Percentiles rank a stretch among this genome's conserved stretches.
phyloP scores from a whole-genome alignment of 257 asterid species.

The Solanum tarijense region DNA sequence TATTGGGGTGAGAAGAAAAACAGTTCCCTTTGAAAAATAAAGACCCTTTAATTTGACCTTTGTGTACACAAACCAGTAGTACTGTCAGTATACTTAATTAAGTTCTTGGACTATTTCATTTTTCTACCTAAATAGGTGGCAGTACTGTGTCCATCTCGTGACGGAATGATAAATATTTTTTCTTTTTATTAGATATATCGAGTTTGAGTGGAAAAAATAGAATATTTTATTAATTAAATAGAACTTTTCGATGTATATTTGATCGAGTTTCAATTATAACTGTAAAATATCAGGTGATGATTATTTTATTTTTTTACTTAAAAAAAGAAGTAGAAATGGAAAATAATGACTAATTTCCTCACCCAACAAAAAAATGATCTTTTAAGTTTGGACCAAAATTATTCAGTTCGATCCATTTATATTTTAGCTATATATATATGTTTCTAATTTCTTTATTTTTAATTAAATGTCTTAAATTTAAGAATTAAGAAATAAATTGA shows the following conservation, averaged over 20 bases:
- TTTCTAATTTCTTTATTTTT: not conserved
- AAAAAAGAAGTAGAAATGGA: not conserved
- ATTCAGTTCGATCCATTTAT: not conserved
- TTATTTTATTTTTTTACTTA: not conserved
- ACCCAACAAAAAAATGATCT: conserved; percentile 36
- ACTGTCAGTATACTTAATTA: not conserved
- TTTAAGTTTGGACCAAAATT: conserved; percentile 16
- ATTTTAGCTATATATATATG: not conserved
- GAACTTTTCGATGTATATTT: rapidly evolving
- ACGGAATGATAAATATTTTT: rapidly evolving
- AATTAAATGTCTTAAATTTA: not conserved
- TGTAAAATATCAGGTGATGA: not conserved
- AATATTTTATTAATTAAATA: not conserved
- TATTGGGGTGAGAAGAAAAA: not conserved
- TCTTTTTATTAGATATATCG: not conserved
- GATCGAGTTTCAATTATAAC: not conserved
- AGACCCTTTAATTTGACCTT: not conserved
- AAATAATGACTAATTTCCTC: conserved; percentile 18
- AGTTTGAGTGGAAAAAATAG: rapidly evolving
- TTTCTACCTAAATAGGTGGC: not conserved
- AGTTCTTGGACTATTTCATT: not conserved
- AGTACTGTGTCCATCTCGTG: not conserved
- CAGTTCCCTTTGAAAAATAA: not conserved
- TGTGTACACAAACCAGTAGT: not conserved
- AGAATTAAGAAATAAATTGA: not conserved